phyloP scores from a whole-genome alignment of 2,329 filamentous ascomycete genomes.

The Cladophialophora psammophila region DNA sequence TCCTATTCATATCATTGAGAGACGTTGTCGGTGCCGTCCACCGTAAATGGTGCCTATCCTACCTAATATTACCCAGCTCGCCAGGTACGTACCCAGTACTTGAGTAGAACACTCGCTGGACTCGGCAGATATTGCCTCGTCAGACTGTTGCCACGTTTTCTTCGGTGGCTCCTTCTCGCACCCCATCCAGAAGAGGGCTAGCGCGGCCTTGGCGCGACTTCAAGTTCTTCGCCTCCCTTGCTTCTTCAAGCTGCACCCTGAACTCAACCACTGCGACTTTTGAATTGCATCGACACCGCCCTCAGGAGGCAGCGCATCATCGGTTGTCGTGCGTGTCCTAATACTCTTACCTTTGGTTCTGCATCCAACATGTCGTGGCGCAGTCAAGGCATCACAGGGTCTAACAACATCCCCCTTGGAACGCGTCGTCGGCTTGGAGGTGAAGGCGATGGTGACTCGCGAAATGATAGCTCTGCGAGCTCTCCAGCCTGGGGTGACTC shows the following conservation, averaged over 20 bases:
- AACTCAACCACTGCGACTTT: neutral
- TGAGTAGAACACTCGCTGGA: too few relatives aligned
- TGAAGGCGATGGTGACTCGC: conserved; percentile 62
- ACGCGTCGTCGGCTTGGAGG: conserved; percentile 80
- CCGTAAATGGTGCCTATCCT: too few relatives aligned
- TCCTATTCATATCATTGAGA: neutral
- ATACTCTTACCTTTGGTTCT: conserved; percentile 1
- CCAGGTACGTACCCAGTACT: too few relatives aligned
- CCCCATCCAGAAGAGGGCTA: neutral
- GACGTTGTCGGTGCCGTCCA: too few relatives aligned
- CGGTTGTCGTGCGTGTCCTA: neutral
- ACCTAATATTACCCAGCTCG: too few relatives aligned
- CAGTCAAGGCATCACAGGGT: conserved; percentile 86
- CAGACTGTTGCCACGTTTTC: neutral
- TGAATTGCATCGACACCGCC: neutral
- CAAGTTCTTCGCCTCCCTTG: neutral
- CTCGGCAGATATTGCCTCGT: neutral
- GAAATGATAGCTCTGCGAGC: conserved; percentile 52
- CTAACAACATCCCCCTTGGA: conserved; percentile 96
- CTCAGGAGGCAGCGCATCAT: neutral
- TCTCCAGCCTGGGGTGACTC: conserved; percentile 58
- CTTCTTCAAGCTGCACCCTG: neutral
- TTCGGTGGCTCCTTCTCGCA: neutral
- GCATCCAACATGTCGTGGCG: conserved; percentile 66
- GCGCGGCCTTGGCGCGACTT: neutral